Percentiles rank a stretch among this genome's conserved stretches.
Conservation (phyloP, 1,139 yeast species). For the Yamadazyma aaseri region DNA sequence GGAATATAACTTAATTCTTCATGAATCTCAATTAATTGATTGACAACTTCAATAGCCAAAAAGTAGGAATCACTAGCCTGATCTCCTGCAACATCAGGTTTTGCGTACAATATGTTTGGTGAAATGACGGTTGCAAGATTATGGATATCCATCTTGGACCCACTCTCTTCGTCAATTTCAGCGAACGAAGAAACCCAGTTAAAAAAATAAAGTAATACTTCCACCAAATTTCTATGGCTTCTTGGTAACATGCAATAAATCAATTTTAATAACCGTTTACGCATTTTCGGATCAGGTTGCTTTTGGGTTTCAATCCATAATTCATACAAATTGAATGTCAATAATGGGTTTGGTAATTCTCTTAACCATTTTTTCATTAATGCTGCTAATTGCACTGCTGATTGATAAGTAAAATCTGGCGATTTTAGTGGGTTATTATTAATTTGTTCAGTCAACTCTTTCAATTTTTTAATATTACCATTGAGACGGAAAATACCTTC, state of each 20-base stretch:
- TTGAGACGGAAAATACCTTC: conserved; percentile 96
- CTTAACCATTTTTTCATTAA: conserved; percentile 86
- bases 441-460: conserved; percentile 71
- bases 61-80: conserved; percentile 73
- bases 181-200: conserved; percentile 97
- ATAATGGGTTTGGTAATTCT: conserved; percentile 87
- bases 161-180: conserved; percentile 79
- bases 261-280: conserved; percentile 62
- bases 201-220: conserved; percentile 81
- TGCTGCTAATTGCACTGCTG: conserved; percentile 93
- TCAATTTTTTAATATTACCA: conserved; percentile 85
- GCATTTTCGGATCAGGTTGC: conserved; percentile 44
- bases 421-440: conserved; percentile 71
- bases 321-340: conserved; percentile 75
- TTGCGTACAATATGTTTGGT: conserved; percentile 73
- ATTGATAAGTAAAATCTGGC: conserved; percentile 74
- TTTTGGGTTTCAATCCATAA: conserved; percentile 80
- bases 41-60: conserved; percentile 87
- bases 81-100: conserved; percentile 22
- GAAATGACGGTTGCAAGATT: conserved; percentile 94
- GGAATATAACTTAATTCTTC: conserved; percentile 83
- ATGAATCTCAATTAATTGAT: conserved; percentile 78
- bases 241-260: conserved; percentile 81
- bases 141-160: conserved; percentile 96
- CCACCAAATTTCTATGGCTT: conserved; percentile 80